Percentiles rank a stretch among this genome's conserved stretches.
These are phyloP conservation scores for Ogataea pini DNA, from an alignment of 805 yeast genomes.

Conservation along the genomic window DNA sequence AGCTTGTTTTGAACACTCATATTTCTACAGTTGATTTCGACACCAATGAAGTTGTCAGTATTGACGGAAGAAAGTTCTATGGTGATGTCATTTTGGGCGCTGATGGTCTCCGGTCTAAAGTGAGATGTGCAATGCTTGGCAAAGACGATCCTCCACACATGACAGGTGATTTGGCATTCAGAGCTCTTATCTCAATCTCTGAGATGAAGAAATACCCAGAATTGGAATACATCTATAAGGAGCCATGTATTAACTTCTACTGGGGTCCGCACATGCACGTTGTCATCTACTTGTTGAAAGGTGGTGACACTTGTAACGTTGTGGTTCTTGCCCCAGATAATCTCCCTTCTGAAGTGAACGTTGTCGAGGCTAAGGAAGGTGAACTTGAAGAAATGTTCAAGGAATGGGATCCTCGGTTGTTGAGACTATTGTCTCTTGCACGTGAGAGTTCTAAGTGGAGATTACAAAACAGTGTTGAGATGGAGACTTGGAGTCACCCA, in stretches of 20 bases:
- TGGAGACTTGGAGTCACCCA: slow-evolving; percentile 16
- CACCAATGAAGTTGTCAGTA: slow-evolving; percentile 11
- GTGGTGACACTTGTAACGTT: slow-evolving; percentile 21
- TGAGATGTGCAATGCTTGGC: slow-evolving; percentile 12
- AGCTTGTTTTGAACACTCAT: slow-evolving; percentile 12
- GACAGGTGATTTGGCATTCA: slow-evolving; percentile 21
- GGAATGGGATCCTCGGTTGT: slow-evolving; percentile 19
- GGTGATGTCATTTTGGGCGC: slow-evolving; percentile 23
- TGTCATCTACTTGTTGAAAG: slow-evolving; percentile 21
- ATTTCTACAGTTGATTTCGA: slow-evolving; percentile 10
- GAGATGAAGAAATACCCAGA: slow-evolving; percentile 20
- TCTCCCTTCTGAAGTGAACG: slow-evolving; percentile 13
- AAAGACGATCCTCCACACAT: slow-evolving; percentile 6
- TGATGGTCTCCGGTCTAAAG: slow-evolving; percentile 18
- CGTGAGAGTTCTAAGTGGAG: slow-evolving; percentile 17
- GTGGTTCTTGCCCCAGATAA: slow-evolving; percentile 22
- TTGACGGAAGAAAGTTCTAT: slow-evolving; percentile 12
- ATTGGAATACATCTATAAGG: slow-evolving; percentile 16
- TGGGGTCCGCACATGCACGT: slow-evolving; percentile 22
- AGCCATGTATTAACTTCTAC: slow-evolving; percentile 18
- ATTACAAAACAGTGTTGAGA: slow-evolving; percentile 16
- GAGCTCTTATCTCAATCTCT: slow-evolving; percentile 16
- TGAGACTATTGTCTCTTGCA: slow-evolving; percentile 11
- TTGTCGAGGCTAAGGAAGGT: slow-evolving; percentile 11
- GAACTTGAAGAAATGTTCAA: slow-evolving; percentile 16